Percentiles rank a stretch among this genome's conserved stretches.
phyloP scores from a whole-genome alignment of 2,329 filamentous ascomycete genomes.

The Calycina herbarum region DNA sequence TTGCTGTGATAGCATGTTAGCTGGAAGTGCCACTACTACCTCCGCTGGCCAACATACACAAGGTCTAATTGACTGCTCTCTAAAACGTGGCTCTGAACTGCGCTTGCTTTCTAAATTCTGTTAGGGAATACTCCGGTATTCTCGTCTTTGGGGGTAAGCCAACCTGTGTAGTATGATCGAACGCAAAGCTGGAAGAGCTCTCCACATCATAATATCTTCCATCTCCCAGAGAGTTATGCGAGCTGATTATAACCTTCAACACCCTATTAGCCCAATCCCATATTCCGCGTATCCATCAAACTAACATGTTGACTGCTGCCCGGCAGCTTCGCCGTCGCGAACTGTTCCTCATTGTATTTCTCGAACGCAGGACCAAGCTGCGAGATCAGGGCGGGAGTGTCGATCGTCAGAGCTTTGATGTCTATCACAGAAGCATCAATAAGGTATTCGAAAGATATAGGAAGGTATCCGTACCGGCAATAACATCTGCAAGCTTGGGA shows the following conservation, averaged over 20 bases:
- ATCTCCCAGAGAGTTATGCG: slow-evolving; percentile 77
- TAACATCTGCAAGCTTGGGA: slow-evolving; percentile 79
- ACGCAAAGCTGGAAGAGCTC: slow-evolving; percentile 82
- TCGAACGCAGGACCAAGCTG: slow-evolving; percentile 81
- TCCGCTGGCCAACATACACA: slow-evolving; percentile 58
- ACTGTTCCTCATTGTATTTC: slow-evolving; percentile 96
- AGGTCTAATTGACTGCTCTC: slow-evolving; percentile 77
- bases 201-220: slow-evolving; percentile 89
- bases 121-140: slow-evolving; percentile 18
- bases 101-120: slow-evolving; percentile 71
- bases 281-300: slow-evolving; percentile 1
- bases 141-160: slow-evolving; percentile 9
- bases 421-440: slow-evolving; percentile 53
- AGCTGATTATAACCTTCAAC: slow-evolving; percentile 71
- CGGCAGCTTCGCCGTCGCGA: slow-evolving; percentile 84
- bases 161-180: slow-evolving; percentile 81
- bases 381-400: slow-evolving; percentile 65
- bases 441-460: slow-evolving; percentile 5
- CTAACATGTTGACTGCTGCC: slow-evolving; percentile 76
- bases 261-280: slow-evolving; percentile 23
- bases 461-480: slow-evolving; percentile 65
- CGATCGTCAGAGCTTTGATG: slow-evolving; percentile 80
- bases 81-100: slow-evolving; percentile 73
- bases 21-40: background rate
- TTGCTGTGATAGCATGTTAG: slow-evolving; percentile 54